Conservation (phyloP, 1,284 basidiomycete species). For the Afroboletus lepidellus region DNA sequence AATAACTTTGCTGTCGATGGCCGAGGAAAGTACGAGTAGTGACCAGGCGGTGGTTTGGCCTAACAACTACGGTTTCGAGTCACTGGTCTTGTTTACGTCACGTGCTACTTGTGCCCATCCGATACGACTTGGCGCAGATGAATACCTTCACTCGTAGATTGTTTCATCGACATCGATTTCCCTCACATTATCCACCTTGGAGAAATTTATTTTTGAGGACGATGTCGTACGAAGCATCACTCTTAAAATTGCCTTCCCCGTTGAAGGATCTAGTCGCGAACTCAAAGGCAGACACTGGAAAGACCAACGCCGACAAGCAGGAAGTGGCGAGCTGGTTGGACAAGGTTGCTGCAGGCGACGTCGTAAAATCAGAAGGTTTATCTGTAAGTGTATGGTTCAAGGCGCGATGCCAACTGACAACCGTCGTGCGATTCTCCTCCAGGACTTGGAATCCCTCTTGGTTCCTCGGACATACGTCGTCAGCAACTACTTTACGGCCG, state of each 20-base stretch:
- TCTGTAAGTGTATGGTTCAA: conserved; percentile 41
- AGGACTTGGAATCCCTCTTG: conserved; percentile 77
- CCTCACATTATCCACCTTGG: conserved; percentile 6
- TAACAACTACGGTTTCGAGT: neutral
- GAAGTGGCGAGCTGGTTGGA: conserved; percentile 71
- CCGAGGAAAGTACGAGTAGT: conserved; percentile 44
- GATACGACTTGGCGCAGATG: conserved; percentile 15
- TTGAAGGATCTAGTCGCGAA: conserved; percentile 59
- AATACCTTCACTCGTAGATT: conserved; percentile 16
- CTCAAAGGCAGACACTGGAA: conserved; percentile 49
- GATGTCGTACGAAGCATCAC: conserved; percentile 59
- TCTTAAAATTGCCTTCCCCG: conserved; percentile 51
- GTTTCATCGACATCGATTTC: conserved; percentile 25
- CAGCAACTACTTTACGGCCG: conserved; percentile 78
- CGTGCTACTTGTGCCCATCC: conserved; percentile 14
- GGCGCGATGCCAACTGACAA: neutral
- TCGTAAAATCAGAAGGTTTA: conserved; percentile 47
- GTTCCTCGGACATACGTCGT: conserved; percentile 80
- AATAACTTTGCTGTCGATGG: conserved; percentile 56
- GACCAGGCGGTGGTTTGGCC: neutral
- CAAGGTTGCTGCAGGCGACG: conserved; percentile 54
- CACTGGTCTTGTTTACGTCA: conserved; percentile 16
- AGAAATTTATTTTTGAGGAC: conserved; percentile 27
- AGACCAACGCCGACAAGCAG: conserved; percentile 58
- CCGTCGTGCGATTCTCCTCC: conserved; percentile 1